phyloP scores from a whole-genome alignment of 2,329 filamentous ascomycete genomes.

The Exophiala spinifera region DNA sequence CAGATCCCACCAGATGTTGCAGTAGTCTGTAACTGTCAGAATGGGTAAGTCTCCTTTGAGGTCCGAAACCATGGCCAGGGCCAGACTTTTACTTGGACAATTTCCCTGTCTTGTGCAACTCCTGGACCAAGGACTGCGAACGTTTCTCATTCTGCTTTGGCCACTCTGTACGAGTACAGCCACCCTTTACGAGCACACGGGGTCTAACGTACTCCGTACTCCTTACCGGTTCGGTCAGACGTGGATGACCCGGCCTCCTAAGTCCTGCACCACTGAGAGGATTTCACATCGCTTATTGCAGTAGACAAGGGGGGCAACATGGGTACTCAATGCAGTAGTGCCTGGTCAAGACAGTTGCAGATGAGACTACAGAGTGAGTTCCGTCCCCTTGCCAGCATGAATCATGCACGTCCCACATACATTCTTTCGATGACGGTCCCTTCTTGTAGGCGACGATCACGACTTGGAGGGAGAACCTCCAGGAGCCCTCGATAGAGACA shows the following conservation, averaged over 20 bases:
- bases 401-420: background rate
- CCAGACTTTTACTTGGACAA: background rate
- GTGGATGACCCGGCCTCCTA: no score
- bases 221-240: no score
- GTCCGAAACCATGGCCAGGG: background rate
- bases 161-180: no score
- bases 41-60: background rate
- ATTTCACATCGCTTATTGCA: no score
- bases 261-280: no score
- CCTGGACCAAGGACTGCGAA: background rate
- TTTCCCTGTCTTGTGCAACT: background rate
- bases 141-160: background rate
- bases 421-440: background rate
- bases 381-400: background rate
- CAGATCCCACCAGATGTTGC: background rate
- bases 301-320: no score
- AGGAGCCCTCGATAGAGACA: background rate
- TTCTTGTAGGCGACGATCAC: background rate
- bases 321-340: no score
- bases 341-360: no score
- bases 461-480: no score
- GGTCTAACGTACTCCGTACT: no score
- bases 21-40: background rate
- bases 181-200: no score
- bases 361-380: background rate